These are phyloP conservation scores for Dactylellina leptospora DNA, from an alignment of 2,329 filamentous ascomycete species.

Conservation along the genomic window DNA sequence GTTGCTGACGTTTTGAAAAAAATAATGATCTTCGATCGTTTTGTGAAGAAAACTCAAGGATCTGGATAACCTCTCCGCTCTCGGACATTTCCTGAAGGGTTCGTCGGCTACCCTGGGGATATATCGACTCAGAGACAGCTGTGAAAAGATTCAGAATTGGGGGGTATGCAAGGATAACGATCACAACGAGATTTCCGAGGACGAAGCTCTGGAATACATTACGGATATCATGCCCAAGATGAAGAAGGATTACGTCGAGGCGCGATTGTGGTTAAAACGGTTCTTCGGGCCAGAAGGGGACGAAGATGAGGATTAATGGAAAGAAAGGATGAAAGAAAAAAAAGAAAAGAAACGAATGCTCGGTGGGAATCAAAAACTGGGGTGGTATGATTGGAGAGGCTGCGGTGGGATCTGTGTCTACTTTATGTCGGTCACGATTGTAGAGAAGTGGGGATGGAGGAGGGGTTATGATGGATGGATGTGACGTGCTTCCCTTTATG, in stretches of 20 bases:
- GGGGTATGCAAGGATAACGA: constrained; percentile 83
- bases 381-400: too few species aligned
- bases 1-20: not conserved
- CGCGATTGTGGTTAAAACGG: constrained; percentile 73
- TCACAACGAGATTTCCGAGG: constrained; percentile 64
- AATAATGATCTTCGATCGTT: too few species aligned
- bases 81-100: constrained; percentile 96
- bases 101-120: constrained; percentile 94
- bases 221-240: constrained; percentile 74
- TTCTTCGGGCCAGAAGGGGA: constrained; percentile 65
- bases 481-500: not conserved
- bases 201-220: constrained; percentile 70
- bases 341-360: too few species aligned
- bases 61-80: constrained; percentile 77
- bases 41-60: constrained; percentile 70
- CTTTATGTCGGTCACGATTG: not conserved
- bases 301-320: not conserved
- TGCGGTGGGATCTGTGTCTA: not conserved
- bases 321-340: not conserved
- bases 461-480: not conserved
- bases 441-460: not conserved
- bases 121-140: constrained; percentile 87
- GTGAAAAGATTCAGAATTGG: constrained; percentile 95
- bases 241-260: constrained; percentile 79
- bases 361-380: too few species aligned